Evolutionary conservation across 805 yeast genomes (phyloP).

Genomic region (Candida boleticola): DNA sequence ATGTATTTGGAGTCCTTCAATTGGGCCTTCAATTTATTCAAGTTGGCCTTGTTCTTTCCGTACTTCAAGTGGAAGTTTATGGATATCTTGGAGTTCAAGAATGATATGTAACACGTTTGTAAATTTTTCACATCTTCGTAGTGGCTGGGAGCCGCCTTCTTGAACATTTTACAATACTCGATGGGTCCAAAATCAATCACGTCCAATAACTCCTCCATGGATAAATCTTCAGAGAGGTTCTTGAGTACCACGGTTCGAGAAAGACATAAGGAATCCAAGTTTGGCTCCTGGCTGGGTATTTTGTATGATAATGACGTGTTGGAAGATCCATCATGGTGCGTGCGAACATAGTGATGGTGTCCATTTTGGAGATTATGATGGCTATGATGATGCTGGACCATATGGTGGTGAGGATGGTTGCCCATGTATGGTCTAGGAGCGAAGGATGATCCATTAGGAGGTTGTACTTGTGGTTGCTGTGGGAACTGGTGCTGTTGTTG

Average conservation of each 20-base stretch:
- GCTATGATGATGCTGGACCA: conserved; percentile 6
- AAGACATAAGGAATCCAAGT: conserved; percentile 33
- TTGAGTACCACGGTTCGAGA: conserved; percentile 36
- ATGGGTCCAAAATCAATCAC: conserved; percentile 58
- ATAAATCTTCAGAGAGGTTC: conserved; percentile 23
- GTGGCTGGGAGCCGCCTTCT: conserved; percentile 29
- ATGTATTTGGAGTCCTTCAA: conserved; percentile 26
- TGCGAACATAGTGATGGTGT: conserved; percentile 1
- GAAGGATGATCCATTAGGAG: conserved; percentile 1
- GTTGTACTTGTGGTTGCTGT: conserved; percentile 11
- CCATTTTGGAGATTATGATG: conserved; percentile 3
- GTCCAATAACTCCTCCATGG: conserved; percentile 37
- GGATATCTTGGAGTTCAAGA: conserved; percentile 33
- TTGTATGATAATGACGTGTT: not conserved
- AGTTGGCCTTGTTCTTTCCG: conserved; percentile 22
- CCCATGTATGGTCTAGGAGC: conserved; percentile 8
- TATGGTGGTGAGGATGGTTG: too few relatives aligned
- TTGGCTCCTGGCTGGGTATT: conserved; percentile 9
- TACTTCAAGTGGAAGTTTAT: conserved; percentile 32
- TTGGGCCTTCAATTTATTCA: conserved; percentile 20
- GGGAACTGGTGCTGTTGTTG: conserved; percentile 12
- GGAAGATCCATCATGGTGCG: not conserved
- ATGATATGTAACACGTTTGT: conserved; percentile 35
- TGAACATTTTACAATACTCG: conserved; percentile 51
- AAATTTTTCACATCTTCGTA: conserved; percentile 17